Base-by-base conservation (phyloP, 2,329 filamentous ascomycete species). In the Pseudocercospora eumusae region DNA sequence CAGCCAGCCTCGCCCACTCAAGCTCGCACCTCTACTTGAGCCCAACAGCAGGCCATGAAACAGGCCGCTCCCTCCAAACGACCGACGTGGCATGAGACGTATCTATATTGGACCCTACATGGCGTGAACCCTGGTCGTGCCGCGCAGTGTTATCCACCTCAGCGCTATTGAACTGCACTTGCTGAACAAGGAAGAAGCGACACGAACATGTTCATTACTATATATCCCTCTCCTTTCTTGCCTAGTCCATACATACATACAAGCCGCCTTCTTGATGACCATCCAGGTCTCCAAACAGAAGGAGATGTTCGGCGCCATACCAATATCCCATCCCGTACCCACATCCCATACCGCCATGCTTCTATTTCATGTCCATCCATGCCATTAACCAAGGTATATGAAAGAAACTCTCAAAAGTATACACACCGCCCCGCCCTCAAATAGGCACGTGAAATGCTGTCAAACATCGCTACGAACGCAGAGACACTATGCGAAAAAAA, bases 401-500 rank as follows among this genome's bases (percentile, higher is more conserved):
- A 18, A 13, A 33, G n/a, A 18, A 33, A 20, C 18, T 18, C 15
- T 2, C 33, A 13, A 21, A 28, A n/a, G 28, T 27, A 27, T 23
- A 23, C 42, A 20, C 15, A 13, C n/a, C n/a, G n/a, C n/a, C 2
- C 13, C 13, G 28, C 33, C 33, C 2, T n/a, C 33, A 4, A 15
- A 5, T n/a, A 3, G 15, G 33, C n/a, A n/a, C n/a, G n/a, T n/a
- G n/a, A n/a, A n/a, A n/a, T n/a, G n/a, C n/a, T n/a, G n/a, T n/a
- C n/a, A n/a, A n/a, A n/a, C 23, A 31, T 21, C 52, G 52, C 52
- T 31, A 54, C 52, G n/a, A 33, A 54, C 52, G 28, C 31, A 54
- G 18, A 54, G 47, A 50, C 47, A 52, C 23, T 8, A 25, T 25
- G 47, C 44, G 23, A 31, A 2, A 15, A 40, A n/a, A n/a, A n/a